These are phyloP conservation scores for Pueraria montana DNA, from an alignment of 306 rosid genomes.

Conservation along the genomic window DNA sequence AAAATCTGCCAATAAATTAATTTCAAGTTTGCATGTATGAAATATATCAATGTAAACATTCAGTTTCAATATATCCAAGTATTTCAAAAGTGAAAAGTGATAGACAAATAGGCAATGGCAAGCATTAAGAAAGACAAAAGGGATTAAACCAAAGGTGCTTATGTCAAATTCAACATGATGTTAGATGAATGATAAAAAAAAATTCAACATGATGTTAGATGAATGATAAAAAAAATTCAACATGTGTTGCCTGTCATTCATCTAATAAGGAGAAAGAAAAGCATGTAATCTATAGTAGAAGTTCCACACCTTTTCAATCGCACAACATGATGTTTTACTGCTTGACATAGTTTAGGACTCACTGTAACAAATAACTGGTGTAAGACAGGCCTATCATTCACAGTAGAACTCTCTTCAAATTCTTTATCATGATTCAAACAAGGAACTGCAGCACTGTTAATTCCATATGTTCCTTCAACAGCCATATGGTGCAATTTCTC, in stretches of 20 bases:
- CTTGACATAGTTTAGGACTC: slow-evolving; percentile 80
- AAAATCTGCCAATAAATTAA: not conserved
- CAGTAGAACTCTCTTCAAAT: slow-evolving; percentile 31
- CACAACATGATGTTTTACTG: slow-evolving; percentile 71
- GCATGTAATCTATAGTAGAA: not conserved
- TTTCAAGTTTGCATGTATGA: not conserved
- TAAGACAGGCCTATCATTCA: slow-evolving; percentile 47
- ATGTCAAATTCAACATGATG: not conserved
- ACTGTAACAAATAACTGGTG: slow-evolving; percentile 84
- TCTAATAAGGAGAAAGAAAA: not conserved
- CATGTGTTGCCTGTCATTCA: slow-evolving; percentile 4
- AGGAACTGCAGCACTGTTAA: not conserved
- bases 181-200: too few relatives aligned
- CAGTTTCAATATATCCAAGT: not conserved
- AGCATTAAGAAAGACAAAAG: not conserved
- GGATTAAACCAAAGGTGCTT: not conserved
- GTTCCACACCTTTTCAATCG: slow-evolving; percentile 70
- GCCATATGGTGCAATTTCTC: slow-evolving; percentile 62
- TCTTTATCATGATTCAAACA: slow-evolving; percentile 37
- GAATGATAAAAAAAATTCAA: too few relatives aligned
- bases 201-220: too few relatives aligned
- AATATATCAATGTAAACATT: not conserved
- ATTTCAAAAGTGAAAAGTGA: not conserved
- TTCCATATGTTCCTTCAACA: slow-evolving; percentile 45
- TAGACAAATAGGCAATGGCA: not conserved